Conservation (phyloP, 2,329 filamentous ascomycete species). For the Claviceps sorghi region DNA sequence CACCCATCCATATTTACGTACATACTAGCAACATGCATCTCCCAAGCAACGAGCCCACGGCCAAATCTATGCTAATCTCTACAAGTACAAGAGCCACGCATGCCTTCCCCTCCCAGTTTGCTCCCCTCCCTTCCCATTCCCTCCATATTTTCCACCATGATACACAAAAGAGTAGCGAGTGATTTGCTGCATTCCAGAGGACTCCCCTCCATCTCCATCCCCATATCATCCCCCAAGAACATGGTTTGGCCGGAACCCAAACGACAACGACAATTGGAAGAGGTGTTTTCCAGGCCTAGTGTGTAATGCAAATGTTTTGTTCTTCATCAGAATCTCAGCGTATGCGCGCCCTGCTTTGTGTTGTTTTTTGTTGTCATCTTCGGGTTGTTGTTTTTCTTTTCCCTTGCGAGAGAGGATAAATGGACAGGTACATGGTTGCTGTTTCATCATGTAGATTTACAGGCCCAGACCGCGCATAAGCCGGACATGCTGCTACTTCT, state of each 20-base stretch:
- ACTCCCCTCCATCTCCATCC: neutral
- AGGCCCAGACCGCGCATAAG: neutral
- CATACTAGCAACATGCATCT: no score
- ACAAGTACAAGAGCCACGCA: neutral
- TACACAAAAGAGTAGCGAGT: neutral
- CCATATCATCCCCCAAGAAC: neutral
- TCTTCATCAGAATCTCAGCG: neutral
- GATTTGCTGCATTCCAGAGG: neutral
- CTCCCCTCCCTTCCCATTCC: neutral
- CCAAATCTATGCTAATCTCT: neutral
- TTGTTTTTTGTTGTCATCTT: neutral
- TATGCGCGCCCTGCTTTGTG: neutral
- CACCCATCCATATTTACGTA: no score
- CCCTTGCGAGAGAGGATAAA: neutral
- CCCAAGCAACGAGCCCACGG: no score
- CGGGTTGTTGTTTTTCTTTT: neutral
- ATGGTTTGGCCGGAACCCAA: neutral
- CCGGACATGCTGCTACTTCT: neutral
- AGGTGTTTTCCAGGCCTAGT: no score
- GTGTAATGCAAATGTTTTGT: no score
- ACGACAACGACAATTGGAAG: no score
- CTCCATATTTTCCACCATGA: neutral
- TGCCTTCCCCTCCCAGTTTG: neutral
- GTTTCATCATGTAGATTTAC: constrained; percentile 1
- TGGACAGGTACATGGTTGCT: neutral